A percentile compares a stretch with the other conserved stretches of the same genome.
phyloP scores from a whole-genome alignment of 495 filamentous ascomycete species.

The Lasiosphaeriaceae sp. region DNA sequence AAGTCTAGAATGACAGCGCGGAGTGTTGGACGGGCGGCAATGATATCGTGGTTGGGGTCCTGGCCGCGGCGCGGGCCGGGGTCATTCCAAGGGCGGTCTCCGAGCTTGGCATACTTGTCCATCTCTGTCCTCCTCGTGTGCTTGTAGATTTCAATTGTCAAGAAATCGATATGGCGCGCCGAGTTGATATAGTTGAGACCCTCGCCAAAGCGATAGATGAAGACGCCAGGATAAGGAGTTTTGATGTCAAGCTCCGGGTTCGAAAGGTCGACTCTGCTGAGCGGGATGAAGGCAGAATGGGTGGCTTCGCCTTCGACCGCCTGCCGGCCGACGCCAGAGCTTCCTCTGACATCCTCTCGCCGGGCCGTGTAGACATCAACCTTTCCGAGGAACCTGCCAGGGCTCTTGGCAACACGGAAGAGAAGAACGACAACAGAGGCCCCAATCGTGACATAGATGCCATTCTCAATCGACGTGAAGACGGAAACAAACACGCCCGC shows the following conservation, averaged over 20 bases:
- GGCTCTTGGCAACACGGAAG: slow-evolving; percentile 43
- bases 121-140: slow-evolving; percentile 37
- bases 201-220: slow-evolving; percentile 50
- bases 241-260: slow-evolving; percentile 37
- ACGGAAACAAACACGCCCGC: slow-evolving; percentile 49
- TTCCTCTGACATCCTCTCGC: slow-evolving; percentile 10
- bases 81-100: slow-evolving; percentile 75
- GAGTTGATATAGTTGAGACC: slow-evolving; percentile 52
- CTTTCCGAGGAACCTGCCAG: slow-evolving; percentile 39
- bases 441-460: slow-evolving; percentile 48
- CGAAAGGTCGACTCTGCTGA: slow-evolving; percentile 38
- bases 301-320: background rate
- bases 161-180: slow-evolving; percentile 42
- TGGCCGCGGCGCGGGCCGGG: slow-evolving; percentile 70
- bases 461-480: slow-evolving; percentile 49
- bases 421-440: slow-evolving; percentile 41
- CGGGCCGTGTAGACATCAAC: slow-evolving; percentile 20
- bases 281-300: slow-evolving; percentile 40
- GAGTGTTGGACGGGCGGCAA: slow-evolving; percentile 36
- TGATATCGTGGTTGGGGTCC: slow-evolving; percentile 21
- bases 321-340: background rate
- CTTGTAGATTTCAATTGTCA: slow-evolving; percentile 41
- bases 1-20: slow-evolving; percentile 49
- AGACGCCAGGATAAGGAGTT: slow-evolving; percentile 45
- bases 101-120: slow-evolving; percentile 33